phyloP scores from a whole-genome alignment of 257 asterid species.

The Petrea volubilis region DNA sequence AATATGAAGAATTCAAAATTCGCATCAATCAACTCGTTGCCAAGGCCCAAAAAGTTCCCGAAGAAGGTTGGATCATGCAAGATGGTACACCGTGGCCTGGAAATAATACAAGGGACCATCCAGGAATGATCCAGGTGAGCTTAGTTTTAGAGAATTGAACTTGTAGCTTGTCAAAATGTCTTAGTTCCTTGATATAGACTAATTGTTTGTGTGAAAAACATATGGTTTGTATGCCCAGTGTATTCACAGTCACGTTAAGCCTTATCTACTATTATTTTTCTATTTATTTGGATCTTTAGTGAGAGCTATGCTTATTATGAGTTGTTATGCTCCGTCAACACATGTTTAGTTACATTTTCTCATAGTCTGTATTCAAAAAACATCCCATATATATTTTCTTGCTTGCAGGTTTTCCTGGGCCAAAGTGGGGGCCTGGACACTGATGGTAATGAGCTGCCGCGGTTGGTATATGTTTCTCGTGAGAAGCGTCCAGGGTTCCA shows the following conservation, averaged over 20 bases:
- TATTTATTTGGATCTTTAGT: background rate
- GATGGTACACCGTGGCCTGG: slow-evolving; percentile 70
- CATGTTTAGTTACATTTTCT: background rate
- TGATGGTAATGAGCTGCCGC: slow-evolving; percentile 93
- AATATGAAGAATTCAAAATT: slow-evolving; percentile 74
- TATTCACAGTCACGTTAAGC: background rate
- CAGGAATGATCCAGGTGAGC: slow-evolving; percentile 81
- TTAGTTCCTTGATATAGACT: background rate
- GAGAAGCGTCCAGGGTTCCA: slow-evolving; percentile 98
- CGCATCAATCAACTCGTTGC: slow-evolving; percentile 70
- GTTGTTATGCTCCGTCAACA: slow-evolving; percentile 11
- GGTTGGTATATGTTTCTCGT: slow-evolving; percentile 97
- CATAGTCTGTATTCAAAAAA: slow-evolving; percentile 11
- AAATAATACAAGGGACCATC: slow-evolving; percentile 67
- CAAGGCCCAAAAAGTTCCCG: slow-evolving; percentile 70
- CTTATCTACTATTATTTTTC: background rate
- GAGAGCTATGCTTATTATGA: background rate
- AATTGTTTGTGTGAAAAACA: background rate
- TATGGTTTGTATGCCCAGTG: background rate
- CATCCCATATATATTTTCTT: slow-evolving; percentile 19
- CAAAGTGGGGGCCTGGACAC: slow-evolving; percentile 98
- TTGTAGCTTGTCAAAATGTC: slow-evolving; percentile 5
- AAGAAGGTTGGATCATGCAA: slow-evolving; percentile 78
- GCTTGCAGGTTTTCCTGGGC: slow-evolving; percentile 86
- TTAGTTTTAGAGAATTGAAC: slow-evolving; percentile 8